phyloP scores from a whole-genome alignment of 495 filamentous ascomycete genomes.

The Penicillium chermesinum region DNA sequence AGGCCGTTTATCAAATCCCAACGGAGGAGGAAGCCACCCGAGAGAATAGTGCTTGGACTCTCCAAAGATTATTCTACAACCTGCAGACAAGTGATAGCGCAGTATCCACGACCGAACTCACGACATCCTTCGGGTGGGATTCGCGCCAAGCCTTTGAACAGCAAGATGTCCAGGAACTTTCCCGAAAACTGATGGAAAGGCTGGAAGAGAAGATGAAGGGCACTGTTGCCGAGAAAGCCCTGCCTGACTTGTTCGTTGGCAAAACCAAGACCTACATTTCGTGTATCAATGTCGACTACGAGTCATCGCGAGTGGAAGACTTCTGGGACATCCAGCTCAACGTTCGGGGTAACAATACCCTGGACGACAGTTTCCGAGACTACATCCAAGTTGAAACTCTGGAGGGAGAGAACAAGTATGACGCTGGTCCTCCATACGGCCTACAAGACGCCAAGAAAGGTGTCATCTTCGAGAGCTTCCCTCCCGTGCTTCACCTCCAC shows the following conservation, averaged over 20 bases:
- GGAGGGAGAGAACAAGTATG: constrained; percentile 98
- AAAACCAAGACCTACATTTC: constrained; percentile 98
- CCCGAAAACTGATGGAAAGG: constrained; percentile 91
- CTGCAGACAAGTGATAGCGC: constrained; percentile 77
- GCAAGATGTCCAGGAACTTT: constrained; percentile 97
- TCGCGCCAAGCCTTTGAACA: constrained; percentile 97
- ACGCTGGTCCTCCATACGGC: constrained; percentile 78
- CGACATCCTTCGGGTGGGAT: constrained; percentile 96
- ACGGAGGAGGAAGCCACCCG: constrained; percentile 76
- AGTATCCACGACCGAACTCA: constrained; percentile 88
- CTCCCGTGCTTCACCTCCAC: constrained; percentile 90
- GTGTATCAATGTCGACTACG: constrained; percentile 96
- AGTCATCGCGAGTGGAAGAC: constrained; percentile 89
- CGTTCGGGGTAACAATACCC: constrained; percentile 83
- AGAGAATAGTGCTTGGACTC: constrained; percentile 84
- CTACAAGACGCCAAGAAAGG: constrained; percentile 96
- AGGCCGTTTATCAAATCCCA: constrained; percentile 96
- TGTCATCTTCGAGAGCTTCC: constrained; percentile 94
- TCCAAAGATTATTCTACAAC: constrained; percentile 92
- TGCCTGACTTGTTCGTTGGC: constrained; percentile 87
- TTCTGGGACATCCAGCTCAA: constrained; percentile 99
- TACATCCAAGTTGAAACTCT: constrained; percentile 95
- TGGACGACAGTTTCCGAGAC: constrained; percentile 92
- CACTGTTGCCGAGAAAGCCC: constrained; percentile 85
- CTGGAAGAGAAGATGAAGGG: constrained; percentile 98